Percentiles rank a stretch among this genome's conserved stretches.
These are phyloP conservation scores for Westerdykella ornata DNA, from an alignment of 2,329 filamentous ascomycete species.

Conservation along the genomic window DNA sequence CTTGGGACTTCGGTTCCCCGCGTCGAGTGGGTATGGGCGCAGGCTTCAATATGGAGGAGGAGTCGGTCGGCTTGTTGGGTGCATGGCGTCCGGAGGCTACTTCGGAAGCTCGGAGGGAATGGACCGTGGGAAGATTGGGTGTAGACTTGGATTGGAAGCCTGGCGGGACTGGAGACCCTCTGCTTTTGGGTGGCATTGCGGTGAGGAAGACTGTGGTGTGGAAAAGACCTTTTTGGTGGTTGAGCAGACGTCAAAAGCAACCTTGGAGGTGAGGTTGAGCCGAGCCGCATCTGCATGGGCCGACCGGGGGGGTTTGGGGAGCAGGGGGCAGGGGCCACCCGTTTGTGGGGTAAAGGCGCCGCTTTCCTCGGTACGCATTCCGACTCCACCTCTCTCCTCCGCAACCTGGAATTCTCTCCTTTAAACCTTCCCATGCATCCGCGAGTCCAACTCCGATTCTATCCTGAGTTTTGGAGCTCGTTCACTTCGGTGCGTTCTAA, in stretches of 20 bases:
- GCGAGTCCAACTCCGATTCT: too few relatives aligned
- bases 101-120: constrained; percentile 21
- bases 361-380: too few relatives aligned
- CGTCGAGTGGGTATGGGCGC: too few relatives aligned
- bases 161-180: constrained; percentile 36
- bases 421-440: too few relatives aligned
- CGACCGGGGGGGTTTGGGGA: neutral
- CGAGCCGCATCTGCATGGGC: too few relatives aligned
- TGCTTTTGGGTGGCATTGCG: constrained; percentile 41
- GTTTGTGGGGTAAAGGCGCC: neutral
- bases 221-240: neutral
- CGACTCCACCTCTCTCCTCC: too few relatives aligned
- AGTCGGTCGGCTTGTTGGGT: neutral
- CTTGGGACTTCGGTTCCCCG: too few relatives aligned
- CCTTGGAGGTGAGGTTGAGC: neutral
- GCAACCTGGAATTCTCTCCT: too few relatives aligned
- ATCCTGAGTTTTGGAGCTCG: too few relatives aligned
- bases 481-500: too few relatives aligned
- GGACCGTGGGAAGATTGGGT: constrained; percentile 42
- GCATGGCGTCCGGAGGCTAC: constrained; percentile 4
- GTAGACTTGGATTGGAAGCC: constrained; percentile 44
- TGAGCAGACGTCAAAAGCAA: neutral
- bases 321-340: neutral
- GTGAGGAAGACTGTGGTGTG: neutral
- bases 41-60: neutral